Evolutionary conservation across 208 protist genomes (phyloP).

Genomic region (Strigomonas culicis): DNA sequence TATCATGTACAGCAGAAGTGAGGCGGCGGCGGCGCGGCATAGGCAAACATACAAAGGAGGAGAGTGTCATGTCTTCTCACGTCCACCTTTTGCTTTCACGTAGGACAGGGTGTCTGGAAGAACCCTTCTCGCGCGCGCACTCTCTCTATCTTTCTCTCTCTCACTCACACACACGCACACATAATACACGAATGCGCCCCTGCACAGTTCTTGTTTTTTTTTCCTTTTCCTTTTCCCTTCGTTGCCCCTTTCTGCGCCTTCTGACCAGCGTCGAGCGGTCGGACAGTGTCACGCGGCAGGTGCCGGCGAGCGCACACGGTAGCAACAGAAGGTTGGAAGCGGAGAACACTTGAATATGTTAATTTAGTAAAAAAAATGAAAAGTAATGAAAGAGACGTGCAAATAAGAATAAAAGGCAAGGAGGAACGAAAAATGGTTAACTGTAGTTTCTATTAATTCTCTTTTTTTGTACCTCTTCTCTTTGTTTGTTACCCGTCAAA

Average conservation of each 20-base stretch:
- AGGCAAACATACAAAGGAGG: not conserved
- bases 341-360: no score
- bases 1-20: constrained; percentile 87
- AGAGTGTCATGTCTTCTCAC: no score
- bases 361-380: no score
- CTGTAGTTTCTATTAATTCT: constrained; percentile 4
- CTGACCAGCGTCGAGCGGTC: no score
- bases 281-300: no score
- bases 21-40: not conserved
- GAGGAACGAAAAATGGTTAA: constrained; percentile 4
- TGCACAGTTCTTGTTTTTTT: constrained; percentile 8
- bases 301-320: no score
- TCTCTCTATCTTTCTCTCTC: not conserved
- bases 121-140: not conserved
- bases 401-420: constrained; percentile 16
- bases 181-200: not conserved
- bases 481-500: not conserved
- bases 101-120: no score
- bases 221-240: constrained; percentile 14
- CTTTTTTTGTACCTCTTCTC: constrained; percentile 15
- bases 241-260: constrained; percentile 7
- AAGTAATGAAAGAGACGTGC: not conserved
- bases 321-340: no score
- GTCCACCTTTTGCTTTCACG: no score
- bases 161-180: not conserved